Evolutionary conservation across 768 basidiomycete genomes (phyloP), one percentile per base, ranked within the genome.

Genomic region (Pleurotus sapidus): DNA sequence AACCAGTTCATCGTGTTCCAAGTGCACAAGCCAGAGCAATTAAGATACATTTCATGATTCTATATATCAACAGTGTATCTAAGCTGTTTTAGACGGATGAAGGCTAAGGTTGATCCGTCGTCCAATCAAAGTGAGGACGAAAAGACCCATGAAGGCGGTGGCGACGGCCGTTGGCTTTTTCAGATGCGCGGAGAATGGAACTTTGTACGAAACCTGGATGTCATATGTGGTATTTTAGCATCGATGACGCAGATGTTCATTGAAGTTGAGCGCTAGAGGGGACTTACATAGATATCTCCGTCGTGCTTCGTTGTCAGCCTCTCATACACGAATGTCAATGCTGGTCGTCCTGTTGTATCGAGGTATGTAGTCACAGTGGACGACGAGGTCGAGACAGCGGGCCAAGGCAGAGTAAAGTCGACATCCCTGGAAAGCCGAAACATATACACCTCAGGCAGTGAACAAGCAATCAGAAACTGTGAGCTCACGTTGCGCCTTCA

Each of bases 401-500:
- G 77, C 80, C 95, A 98, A 1, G 96, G 95, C 6, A 87, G 76
- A 45, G 73, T 75, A 50, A 91, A 84, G 60, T 88, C 79, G 60
- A 97, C 76, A 64, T 95, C 87, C 55, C 96, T 98, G 65, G 43
- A 45, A 24, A 55, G 23, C 56, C 4, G 51, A 18, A 18, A 14
- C 63, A 48, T 62, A 64, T 25, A 30, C 8, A 34, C 8, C 8
- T 50, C 42, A 48, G 25, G 49, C 20, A 30, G 20, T 37, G 11
- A 17, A 55, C 5, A 0, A 17, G 34, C 55, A 14, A 15, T 20
- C 0, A 37, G 39, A 38, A 37, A 37, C 17, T 60, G 54, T 20
- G 27, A 5, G 79, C 94, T 79, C 67, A 97, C 95, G 79, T 89
- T 30, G 95, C 95, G n/a, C 94, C 95, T 70, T 99, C 97, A 1